These are phyloP conservation scores for Cadophora sp. DNA, from an alignment of 2,329 filamentous ascomycete genomes.

Conservation along the genomic window DNA sequence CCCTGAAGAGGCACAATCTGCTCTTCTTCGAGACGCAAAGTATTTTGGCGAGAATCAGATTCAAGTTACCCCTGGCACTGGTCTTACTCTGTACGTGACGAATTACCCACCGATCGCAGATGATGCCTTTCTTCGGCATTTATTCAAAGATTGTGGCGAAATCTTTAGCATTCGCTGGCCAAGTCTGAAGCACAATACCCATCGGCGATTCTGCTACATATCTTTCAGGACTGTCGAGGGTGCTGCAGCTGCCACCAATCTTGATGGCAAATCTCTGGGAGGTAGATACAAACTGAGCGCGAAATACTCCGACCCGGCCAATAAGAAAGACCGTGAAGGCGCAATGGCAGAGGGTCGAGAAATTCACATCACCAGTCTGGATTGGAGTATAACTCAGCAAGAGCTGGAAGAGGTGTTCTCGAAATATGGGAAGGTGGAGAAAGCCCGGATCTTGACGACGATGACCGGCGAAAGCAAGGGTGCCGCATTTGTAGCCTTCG, in stretches of 20 bases:
- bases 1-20: conserved; percentile 80
- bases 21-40: conserved; percentile 82
- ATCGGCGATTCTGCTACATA: conserved; percentile 93
- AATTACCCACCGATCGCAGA: conserved; percentile 86
- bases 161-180: conserved; percentile 89
- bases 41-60: conserved; percentile 77
- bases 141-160: conserved; percentile 79
- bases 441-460: conserved; percentile 73
- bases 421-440: conserved; percentile 77
- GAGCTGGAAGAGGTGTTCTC: conserved; percentile 76
- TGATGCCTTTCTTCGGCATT: conserved; percentile 69
- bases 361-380: conserved; percentile 76
- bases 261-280: conserved; percentile 75
- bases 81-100: conserved; percentile 84
- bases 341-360: conserved; percentile 88
- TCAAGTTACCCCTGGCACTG: conserved; percentile 74
- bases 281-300: conserved; percentile 73
- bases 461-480: conserved; percentile 75
- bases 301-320: conserved; percentile 83
- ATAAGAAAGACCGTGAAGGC: conserved; percentile 80
- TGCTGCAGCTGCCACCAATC: conserved; percentile 72
- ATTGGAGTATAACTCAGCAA: conserved; percentile 65
- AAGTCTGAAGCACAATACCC: conserved; percentile 86
- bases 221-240: conserved; percentile 78
- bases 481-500: conserved; percentile 81